phyloP scores from a whole-genome alignment of 176 grass and related monocot species.

The Juncus inflexus region DNA sequence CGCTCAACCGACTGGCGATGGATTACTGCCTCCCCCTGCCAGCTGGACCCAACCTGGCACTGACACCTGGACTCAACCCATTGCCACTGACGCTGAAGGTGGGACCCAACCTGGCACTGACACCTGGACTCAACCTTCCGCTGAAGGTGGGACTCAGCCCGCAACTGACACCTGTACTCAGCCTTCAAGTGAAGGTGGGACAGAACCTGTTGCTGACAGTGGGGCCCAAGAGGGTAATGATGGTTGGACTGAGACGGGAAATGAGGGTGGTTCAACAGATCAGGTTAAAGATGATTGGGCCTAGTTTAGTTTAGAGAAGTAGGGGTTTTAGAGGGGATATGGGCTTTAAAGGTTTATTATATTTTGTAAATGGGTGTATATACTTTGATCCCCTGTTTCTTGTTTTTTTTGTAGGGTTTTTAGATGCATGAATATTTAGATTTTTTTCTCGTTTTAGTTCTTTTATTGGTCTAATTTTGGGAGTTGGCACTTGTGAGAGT shows the following conservation, averaged over 20 bases:
- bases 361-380: constrained; percentile 6
- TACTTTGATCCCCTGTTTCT: not conserved
- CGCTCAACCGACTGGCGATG: not conserved
- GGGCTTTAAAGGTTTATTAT: not conserved
- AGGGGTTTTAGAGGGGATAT: not conserved
- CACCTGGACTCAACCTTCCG: not conserved
- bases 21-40: not conserved
- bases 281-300: too few species aligned
- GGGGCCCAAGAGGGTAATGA: not conserved
- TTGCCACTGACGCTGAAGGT: not conserved
- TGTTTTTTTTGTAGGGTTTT: constrained; percentile 4
- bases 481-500: not conserved
- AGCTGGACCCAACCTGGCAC: not conserved
- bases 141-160: not conserved
- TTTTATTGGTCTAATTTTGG: not conserved
- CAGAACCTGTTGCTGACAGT: not conserved
- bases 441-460: too few species aligned
- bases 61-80: not conserved
- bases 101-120: not conserved
- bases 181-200: not conserved
- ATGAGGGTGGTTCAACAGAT: not conserved
- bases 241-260: constrained; percentile 1
- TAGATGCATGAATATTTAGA: too few species aligned
- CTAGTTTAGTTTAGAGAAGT: not conserved
- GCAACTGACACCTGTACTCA: not conserved